phyloP scores from a whole-genome alignment of 768 basidiomycete genomes.

The Cystobasidium ongulense region DNA sequence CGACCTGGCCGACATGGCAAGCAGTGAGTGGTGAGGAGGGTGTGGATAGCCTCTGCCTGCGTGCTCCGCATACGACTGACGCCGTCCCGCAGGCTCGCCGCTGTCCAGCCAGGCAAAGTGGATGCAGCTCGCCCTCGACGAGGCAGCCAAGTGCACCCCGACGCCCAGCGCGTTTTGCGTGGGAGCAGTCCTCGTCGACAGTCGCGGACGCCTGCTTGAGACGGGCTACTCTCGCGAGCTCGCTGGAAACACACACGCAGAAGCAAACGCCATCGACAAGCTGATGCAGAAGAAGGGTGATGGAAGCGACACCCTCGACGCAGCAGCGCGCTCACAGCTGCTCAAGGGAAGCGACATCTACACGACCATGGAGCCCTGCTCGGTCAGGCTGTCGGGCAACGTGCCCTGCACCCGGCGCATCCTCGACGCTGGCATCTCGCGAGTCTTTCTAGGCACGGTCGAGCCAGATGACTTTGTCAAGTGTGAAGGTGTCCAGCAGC shows the following conservation, averaged over 20 bases:
- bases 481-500: constrained; percentile 72
- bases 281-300: constrained; percentile 49
- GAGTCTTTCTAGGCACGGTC: constrained; percentile 77
- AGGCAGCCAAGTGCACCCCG: constrained; percentile 64
- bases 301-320: too few species aligned
- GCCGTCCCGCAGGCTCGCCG: too few species aligned
- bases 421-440: constrained; percentile 58
- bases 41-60: too few species aligned
- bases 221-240: constrained; percentile 86
- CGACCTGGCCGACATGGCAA: too few species aligned
- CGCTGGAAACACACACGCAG: constrained; percentile 90
- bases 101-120: constrained; percentile 46
- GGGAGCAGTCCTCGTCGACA: constrained; percentile 60
- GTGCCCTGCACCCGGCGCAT: constrained; percentile 77
- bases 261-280: constrained; percentile 84
- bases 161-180: constrained; percentile 77
- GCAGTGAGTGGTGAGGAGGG: neutral
- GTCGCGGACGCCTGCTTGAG: constrained; percentile 51
- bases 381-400: constrained; percentile 74
- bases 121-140: constrained; percentile 59
- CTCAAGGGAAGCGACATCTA: constrained; percentile 65
- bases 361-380: constrained; percentile 95
- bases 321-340: constrained; percentile 43
- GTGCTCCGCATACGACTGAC: too few species aligned
- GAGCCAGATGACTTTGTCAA: constrained; percentile 92